Evolutionary conservation across 192 early-diverging fungal genomes (phyloP).

Genomic region (Kickxella alabastrina): DNA sequence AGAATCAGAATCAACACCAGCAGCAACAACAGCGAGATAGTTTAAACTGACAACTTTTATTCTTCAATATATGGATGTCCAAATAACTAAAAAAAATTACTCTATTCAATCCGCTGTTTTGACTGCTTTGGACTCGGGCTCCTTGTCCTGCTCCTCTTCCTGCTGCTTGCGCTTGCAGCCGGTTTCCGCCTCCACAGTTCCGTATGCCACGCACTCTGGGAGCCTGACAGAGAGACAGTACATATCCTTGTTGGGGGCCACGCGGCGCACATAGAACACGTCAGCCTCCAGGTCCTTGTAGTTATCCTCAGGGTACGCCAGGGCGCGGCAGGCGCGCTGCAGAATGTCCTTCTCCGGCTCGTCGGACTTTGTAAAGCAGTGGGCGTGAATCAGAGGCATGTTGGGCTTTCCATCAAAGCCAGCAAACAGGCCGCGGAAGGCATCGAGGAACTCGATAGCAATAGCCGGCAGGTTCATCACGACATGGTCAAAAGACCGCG

Average conservation of each 20-base stretch:
- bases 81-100: not conserved
- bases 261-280: slow-evolving; percentile 85
- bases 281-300: slow-evolving; percentile 29
- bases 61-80: not conserved
- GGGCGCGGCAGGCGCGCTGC: slow-evolving; percentile 38
- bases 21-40: too few relatives aligned
- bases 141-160: slow-evolving; percentile 5
- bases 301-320: slow-evolving; percentile 53
- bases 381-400: slow-evolving; percentile 87
- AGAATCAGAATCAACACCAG: too few relatives aligned
- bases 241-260: slow-evolving; percentile 99
- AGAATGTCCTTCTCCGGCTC: slow-evolving; percentile 61
- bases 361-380: slow-evolving; percentile 89
- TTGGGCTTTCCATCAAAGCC: slow-evolving; percentile 41
- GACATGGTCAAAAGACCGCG: slow-evolving; percentile 82
- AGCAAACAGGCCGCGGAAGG: slow-evolving; percentile 77
- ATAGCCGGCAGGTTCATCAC: slow-evolving; percentile 99
- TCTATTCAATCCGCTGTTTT: not conserved
- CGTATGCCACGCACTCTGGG: slow-evolving; percentile 72
- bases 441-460: slow-evolving; percentile 94
- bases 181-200: not conserved
- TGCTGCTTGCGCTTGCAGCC: slow-evolving; percentile 14
- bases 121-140: not conserved
- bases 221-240: slow-evolving; percentile 86
- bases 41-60: too few relatives aligned